Evolutionary conservation across 2,329 filamentous ascomycete species (phyloP).

Genomic region (Ceratocystiopsis minuta): DNA sequence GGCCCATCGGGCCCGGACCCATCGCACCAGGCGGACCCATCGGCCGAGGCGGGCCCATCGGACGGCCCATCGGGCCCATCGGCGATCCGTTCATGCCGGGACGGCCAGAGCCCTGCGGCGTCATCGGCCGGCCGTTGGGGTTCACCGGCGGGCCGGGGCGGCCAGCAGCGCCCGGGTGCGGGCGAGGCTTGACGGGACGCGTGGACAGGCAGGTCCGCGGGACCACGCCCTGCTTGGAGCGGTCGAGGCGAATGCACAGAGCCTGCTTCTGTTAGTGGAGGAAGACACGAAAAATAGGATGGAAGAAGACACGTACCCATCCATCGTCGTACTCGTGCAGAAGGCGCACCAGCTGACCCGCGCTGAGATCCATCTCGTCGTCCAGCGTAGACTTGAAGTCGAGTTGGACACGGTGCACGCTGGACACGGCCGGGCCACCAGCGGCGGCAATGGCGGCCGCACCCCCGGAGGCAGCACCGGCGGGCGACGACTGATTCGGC

Average conservation of each 20-base stretch:
- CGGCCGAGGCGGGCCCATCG: conserved; percentile 13
- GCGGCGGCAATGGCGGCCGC: conserved; percentile 45
- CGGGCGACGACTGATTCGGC: conserved; percentile 21
- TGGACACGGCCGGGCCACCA: conserved; percentile 36
- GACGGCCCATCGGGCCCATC: conserved; percentile 8
- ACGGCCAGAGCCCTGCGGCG: not conserved
- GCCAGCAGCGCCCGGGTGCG: conserved; percentile 24
- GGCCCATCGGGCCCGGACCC: conserved; percentile 10
- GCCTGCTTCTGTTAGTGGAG: conserved; percentile 33
- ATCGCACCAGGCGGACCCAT: conserved; percentile 19
- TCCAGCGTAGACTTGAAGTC: conserved; percentile 87
- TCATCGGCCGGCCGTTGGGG: conserved; percentile 11
- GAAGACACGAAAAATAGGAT: not conserved
- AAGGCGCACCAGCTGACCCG: conserved; percentile 71
- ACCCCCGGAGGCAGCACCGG: conserved; percentile 23
- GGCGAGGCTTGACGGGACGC: conserved; percentile 73
- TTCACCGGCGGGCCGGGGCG: conserved; percentile 35
- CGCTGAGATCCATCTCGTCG: conserved; percentile 68
- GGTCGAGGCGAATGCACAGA: conserved; percentile 78
- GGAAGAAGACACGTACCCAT: conserved; percentile 51
- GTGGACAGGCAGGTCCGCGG: conserved; percentile 88
- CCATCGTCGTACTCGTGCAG: conserved; percentile 96
- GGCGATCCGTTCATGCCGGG: conserved; percentile 4
- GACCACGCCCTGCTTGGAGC: conserved; percentile 80
- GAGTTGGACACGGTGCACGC: conserved; percentile 83